phyloP scores from a whole-genome alignment of 1,284 basidiomycete genomes.

The Hymenochaete sp. region DNA sequence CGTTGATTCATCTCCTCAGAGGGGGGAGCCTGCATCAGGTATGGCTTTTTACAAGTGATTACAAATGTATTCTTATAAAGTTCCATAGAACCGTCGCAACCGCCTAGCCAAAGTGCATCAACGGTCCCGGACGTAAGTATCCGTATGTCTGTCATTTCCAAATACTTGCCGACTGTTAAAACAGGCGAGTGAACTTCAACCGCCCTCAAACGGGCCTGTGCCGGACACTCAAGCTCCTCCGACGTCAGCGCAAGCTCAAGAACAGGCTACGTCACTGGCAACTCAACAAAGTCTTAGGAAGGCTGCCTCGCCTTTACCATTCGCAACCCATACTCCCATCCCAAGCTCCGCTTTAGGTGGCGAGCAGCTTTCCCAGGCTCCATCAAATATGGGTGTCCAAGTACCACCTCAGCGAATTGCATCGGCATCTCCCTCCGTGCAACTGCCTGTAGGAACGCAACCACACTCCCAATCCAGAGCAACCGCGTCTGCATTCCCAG shows the following conservation, averaged over 20 bases:
- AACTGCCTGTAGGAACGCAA: too few relatives aligned
- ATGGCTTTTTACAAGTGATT: constrained; percentile 4
- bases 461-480: constrained; percentile 17
- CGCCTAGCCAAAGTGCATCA: constrained; percentile 15
- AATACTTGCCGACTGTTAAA: constrained; percentile 1
- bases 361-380: constrained; percentile 21
- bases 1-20: constrained; percentile 56
- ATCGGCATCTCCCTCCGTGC: constrained; percentile 13
- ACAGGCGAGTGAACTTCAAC: constrained; percentile 5
- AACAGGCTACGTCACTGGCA: constrained; percentile 41
- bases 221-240: constrained; percentile 12
- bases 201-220: constrained; percentile 11
- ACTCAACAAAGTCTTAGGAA: constrained; percentile 49
- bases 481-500: constrained; percentile 53
- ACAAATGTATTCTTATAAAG: too few relatives aligned
- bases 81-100: constrained; percentile 9
- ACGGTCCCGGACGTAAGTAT: constrained; percentile 17
- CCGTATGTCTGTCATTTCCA: too few relatives aligned
- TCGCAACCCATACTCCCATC: constrained; percentile 23
- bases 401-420: constrained; percentile 24
- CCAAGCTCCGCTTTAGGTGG: constrained; percentile 54
- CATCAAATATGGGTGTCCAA: constrained; percentile 15
- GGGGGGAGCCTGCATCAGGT: constrained; percentile 37
- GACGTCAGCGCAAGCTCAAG: constrained; percentile 17
- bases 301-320: constrained; percentile 23